Base-by-base conservation (phyloP, 495 filamentous ascomycete genomes). In the Penicillium cinerascens region DNA sequence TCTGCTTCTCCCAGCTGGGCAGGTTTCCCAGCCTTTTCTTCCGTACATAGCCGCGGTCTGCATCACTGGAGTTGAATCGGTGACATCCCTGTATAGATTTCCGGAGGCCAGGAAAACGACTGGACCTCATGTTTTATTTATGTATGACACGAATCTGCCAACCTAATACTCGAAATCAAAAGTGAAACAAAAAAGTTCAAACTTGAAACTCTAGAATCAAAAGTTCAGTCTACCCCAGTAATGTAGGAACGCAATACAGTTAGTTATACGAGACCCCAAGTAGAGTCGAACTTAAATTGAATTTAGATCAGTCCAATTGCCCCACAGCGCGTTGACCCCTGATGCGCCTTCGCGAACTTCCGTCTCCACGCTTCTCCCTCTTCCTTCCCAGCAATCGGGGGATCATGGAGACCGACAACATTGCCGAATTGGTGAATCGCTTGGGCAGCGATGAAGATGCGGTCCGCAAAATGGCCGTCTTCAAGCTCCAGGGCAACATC, bases 381-480 rank as follows among this genome's bases (percentile, higher is more conserved):
- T 47, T 39, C 44, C 38, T 50, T 39, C 9, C 13, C 16, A 16
- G 36, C 23, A 49, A 27, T 17, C 35, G 22, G 11, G 38, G 26
- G 11, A 46, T 33, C 45, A 84, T 84, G 82, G 82, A 83, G 35
- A 78, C 62, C 54, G 73, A 76, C 66, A 79, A 85, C 59, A 76
- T 88, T 42, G 67, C 78, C 8, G 83, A 88, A 61, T 78, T 90
- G 54, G 82, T 90, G 38, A 77, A 81, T 61, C 79, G 86, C 37
- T 74, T 90, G 45, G 81, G 83, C 27, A 85, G 82, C 62, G 84
- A 88, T 42, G 85, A 88, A 81, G 95, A 97, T 80, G 89, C 89
- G 27, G 88, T 90, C 49, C 89, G 93, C 59, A 99, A 99, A 76
- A 97, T 96, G 90, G 93, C 93, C 11, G 95, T 91, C 52, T 99